Evolutionary conservation across 129 eudicot genomes (phyloP), one percentile per base, ranked within the genome.

Genomic region (Mikania micrantha): DNA sequence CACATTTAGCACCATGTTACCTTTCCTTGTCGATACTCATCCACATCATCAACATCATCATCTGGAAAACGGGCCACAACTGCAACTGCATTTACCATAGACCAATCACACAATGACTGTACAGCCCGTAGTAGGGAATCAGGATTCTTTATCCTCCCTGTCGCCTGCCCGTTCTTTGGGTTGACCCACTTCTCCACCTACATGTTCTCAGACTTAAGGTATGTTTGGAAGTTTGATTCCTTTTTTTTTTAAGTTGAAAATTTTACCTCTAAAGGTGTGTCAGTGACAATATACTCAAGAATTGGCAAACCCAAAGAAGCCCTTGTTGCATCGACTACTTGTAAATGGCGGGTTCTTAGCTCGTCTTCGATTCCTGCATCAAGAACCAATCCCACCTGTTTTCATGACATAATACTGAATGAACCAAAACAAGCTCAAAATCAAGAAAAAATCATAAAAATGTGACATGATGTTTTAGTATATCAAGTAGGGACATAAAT

Each of bases 241-340:
- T 20, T 9, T 4, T 63, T 25, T n/a, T n/a, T 15, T n/a, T 15
- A 21, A 36, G 4, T 4, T 24, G 34, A 70, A 0, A 6, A 17
- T 73, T 76, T 16, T 0, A 9, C 96, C 95, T 84, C 79, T 57
- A 93, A 65, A 74, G 90, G 84, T 28, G 85, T 65, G 66, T 93
- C 99, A 1, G 99, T 93, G 63, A 93, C 88, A 16, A 76, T 76
- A 53, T 83, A 93, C 47, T 89, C 96, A 4, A 89, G 79, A 74
- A 93, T 78, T 15, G 99, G 96, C 88, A 93, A 79, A 71, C 99
- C 99, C 66, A 93, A 93, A 62, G 99, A 93, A 73, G 99, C 96
- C 63, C 96, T 68, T 60, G 93, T 59, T 28, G 99, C 99, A 87
- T 93, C 99, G 68, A 78, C 96, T 70, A 93, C 96, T 76, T 89